Percentiles rank a stretch among this genome's conserved stretches.
These are phyloP conservation scores for Peronospora destructor DNA, from an alignment of 352 stramenopile species.

Conservation along the genomic window DNA sequence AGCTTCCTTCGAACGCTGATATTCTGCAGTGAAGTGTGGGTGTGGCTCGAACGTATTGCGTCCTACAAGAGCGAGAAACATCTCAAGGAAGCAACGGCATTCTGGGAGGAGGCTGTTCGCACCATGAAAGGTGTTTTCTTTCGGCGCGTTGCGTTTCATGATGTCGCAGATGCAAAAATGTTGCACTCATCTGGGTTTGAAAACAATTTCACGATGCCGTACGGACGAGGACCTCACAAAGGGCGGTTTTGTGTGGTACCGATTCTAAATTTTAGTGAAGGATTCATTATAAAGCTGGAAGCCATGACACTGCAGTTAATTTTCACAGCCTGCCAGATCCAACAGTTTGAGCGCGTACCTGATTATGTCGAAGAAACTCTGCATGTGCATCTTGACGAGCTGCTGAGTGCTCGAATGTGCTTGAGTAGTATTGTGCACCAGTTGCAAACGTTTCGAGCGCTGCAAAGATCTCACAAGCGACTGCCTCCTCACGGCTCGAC, in stretches of 20 bases:
- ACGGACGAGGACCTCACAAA: slow-evolving; percentile 21
- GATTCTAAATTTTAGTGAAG: slow-evolving; percentile 78
- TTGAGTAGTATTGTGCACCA: slow-evolving; percentile 70
- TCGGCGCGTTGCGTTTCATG: slow-evolving; percentile 64
- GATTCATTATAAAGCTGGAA: slow-evolving; percentile 65
- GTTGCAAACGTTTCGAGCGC: slow-evolving; percentile 54
- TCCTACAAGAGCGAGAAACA: slow-evolving; percentile 74
- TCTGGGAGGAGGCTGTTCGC: slow-evolving; percentile 75
- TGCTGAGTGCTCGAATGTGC: slow-evolving; percentile 68
- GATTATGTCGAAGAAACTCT: slow-evolving; percentile 70
- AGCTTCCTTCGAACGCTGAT: slow-evolving; percentile 59
- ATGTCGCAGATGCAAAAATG: slow-evolving; percentile 25
- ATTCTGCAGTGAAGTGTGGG: slow-evolving; percentile 61
- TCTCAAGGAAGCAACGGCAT: slow-evolving; percentile 65
- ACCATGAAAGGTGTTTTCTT: slow-evolving; percentile 76
- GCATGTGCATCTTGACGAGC: slow-evolving; percentile 58
- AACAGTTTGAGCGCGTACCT: slow-evolving; percentile 67
- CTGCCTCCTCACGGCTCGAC: slow-evolving; percentile 28
- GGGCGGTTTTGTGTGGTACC: slow-evolving; percentile 63
- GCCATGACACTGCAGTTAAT: slow-evolving; percentile 64
- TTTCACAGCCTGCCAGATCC: slow-evolving; percentile 63
- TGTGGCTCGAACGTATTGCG: slow-evolving; percentile 67
- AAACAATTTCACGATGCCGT: slow-evolving; percentile 25
- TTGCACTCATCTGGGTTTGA: slow-evolving; percentile 28
- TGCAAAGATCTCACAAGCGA: slow-evolving; percentile 38